Evolutionary conservation across 768 basidiomycete species (phyloP).

Genomic region (Suillus subluteus): DNA sequence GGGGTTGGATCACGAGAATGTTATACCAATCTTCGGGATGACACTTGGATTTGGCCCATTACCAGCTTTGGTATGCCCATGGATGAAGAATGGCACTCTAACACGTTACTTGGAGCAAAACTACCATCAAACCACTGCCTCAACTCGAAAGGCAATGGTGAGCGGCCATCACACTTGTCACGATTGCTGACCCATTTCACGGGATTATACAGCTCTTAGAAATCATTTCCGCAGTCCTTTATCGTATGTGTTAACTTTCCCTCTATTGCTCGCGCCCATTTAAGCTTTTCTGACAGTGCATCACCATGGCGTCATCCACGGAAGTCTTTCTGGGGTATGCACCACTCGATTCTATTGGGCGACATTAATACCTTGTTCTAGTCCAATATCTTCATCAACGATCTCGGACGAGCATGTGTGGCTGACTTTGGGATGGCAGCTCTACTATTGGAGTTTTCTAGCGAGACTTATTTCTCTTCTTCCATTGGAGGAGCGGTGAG

Average conservation of each 20-base stretch:
- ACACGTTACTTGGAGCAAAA: slow-evolving; percentile 21
- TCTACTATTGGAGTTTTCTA: slow-evolving; percentile 14
- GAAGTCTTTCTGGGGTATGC: slow-evolving; percentile 19
- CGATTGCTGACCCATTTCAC: neutral
- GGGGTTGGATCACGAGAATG: slow-evolving; percentile 24
- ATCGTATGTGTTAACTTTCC: slow-evolving; percentile 4
- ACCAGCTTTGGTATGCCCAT: slow-evolving; percentile 29
- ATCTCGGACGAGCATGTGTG: slow-evolving; percentile 12
- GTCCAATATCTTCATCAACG: slow-evolving; percentile 16
- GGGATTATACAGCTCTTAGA: slow-evolving; percentile 3
- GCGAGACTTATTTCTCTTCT: slow-evolving; percentile 12
- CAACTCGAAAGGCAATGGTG: slow-evolving; percentile 21
- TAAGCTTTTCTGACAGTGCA: slow-evolving; percentile 10
- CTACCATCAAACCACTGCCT: slow-evolving; percentile 5
- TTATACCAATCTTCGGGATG: slow-evolving; percentile 25
- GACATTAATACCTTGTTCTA: neutral
- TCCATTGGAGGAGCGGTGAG: slow-evolving; percentile 11
- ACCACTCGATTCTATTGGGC: neutral
- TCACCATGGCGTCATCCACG: slow-evolving; percentile 8
- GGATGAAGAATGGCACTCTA: slow-evolving; percentile 31
- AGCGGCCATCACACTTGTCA: neutral
- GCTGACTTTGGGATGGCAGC: slow-evolving; percentile 14
- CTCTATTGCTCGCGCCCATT: neutral
- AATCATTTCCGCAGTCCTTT: slow-evolving; percentile 12
- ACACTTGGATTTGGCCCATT: slow-evolving; percentile 25